Evolutionary conservation across 176 grass and related monocot genomes (phyloP).

Genomic region (Oryza meyeriana): DNA sequence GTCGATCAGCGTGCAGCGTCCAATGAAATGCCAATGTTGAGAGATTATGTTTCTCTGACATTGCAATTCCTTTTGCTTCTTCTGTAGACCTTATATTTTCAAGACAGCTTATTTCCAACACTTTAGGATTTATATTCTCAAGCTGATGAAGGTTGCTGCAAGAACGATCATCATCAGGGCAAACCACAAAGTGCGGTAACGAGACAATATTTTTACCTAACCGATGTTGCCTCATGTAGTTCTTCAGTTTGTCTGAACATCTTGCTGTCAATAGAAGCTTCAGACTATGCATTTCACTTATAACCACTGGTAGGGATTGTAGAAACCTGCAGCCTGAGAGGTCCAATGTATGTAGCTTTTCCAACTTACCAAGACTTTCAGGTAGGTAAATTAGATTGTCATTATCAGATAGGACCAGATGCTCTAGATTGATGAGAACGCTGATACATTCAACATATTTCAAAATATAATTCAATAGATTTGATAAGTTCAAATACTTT

Average conservation of each 20-base stretch:
- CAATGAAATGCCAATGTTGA: neutral
- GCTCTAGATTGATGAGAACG: neutral
- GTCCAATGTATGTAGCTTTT: neutral
- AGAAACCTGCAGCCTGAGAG: neutral
- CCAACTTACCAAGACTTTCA: neutral
- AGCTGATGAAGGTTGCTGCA: neutral
- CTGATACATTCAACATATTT: neutral
- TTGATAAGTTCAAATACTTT: neutral
- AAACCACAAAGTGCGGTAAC: neutral
- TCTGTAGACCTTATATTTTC: neutral
- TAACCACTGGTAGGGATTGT: neutral
- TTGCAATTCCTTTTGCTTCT: neutral
- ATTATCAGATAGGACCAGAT: conserved; percentile 5
- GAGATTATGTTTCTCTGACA: neutral
- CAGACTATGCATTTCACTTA: neutral
- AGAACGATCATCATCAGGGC: neutral
- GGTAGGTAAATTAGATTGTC: neutral
- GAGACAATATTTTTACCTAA: neutral
- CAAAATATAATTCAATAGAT: neutral
- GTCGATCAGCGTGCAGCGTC: fast-evolving
- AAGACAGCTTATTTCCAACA: neutral
- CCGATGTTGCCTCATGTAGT: neutral
- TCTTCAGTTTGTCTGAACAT: neutral
- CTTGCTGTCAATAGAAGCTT: neutral
- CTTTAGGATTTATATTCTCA: neutral